phyloP scores from a whole-genome alignment of 176 grass and related monocot genomes.

The Oryza glaberrima region DNA sequence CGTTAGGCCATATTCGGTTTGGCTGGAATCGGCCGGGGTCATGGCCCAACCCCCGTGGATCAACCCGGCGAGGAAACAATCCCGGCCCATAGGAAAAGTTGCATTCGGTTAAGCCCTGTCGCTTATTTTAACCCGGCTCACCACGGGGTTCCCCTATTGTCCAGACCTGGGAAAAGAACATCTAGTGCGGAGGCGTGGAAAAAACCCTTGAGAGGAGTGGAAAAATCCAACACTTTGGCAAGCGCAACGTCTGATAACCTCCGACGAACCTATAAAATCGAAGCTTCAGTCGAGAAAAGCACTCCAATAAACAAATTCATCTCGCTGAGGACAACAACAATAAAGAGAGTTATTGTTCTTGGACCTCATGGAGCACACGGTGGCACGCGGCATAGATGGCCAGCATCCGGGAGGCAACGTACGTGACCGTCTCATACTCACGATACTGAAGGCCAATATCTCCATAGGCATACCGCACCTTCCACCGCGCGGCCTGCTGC shows the following conservation, averaged over 20 bases:
- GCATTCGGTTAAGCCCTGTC: too few relatives aligned
- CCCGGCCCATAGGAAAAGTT: too few relatives aligned
- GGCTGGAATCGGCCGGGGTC: too few relatives aligned
- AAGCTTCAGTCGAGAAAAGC: background rate
- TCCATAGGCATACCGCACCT: conserved; percentile 76
- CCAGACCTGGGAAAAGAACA: too few relatives aligned
- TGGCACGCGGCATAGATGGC: conserved; percentile 83
- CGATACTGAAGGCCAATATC: conserved; percentile 78
- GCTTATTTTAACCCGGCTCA: too few relatives aligned
- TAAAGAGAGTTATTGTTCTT: background rate
- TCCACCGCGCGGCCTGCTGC: conserved; percentile 63
- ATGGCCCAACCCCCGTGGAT: too few relatives aligned
- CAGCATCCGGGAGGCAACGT: conserved; percentile 89
- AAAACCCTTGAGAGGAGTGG: too few relatives aligned
- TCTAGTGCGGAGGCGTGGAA: too few relatives aligned
- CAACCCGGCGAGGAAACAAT: too few relatives aligned
- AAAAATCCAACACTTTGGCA: conserved; percentile 67
- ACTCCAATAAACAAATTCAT: background rate
- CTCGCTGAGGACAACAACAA: background rate
- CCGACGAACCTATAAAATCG: conserved; percentile 62
- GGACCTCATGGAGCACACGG: conserved; percentile 87
- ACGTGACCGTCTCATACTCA: conserved; percentile 84
- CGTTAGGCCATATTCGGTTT: too few relatives aligned
- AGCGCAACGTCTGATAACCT: conserved; percentile 74
- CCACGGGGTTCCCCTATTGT: too few relatives aligned